Conservation (phyloP, 2,329 filamentous ascomycete species). For the Orbilia brochopaga region DNA sequence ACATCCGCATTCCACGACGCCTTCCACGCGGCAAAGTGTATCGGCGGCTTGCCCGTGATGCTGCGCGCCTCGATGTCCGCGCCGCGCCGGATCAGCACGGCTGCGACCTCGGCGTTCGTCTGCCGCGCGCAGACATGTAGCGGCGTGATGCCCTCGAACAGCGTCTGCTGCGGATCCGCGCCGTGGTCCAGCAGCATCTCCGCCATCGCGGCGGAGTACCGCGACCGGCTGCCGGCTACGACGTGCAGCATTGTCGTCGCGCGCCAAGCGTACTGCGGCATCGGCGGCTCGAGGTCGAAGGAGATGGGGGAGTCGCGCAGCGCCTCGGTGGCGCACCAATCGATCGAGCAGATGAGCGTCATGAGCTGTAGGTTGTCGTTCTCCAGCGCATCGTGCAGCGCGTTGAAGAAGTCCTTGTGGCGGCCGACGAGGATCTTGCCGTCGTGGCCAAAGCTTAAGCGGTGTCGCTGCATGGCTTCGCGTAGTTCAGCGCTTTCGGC, state of each 20-base stretch:
- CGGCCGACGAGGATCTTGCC: slow-evolving; percentile 39
- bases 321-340: slow-evolving; percentile 33
- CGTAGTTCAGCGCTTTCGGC: slow-evolving; percentile 16
- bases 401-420: slow-evolving; percentile 37
- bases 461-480: slow-evolving; percentile 29
- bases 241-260: slow-evolving; percentile 47
- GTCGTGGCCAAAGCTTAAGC: slow-evolving; percentile 40
- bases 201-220: slow-evolving; percentile 44
- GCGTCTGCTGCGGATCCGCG: slow-evolving; percentile 33
- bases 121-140: slow-evolving; percentile 48
- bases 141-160: slow-evolving; percentile 48
- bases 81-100: slow-evolving; percentile 39
- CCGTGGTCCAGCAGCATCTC: slow-evolving; percentile 45
- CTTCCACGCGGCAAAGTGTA: slow-evolving; percentile 48
- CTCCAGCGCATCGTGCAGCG: slow-evolving; percentile 26
- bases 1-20: slow-evolving; percentile 49
- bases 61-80: slow-evolving; percentile 46
- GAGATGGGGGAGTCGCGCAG: slow-evolving; percentile 37
- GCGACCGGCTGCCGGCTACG: slow-evolving; percentile 39
- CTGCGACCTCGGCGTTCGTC: slow-evolving; percentile 43
- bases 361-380: slow-evolving; percentile 39
- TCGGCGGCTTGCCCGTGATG: slow-evolving; percentile 46
- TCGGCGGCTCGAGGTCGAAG: slow-evolving; percentile 45
- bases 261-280: slow-evolving; percentile 48
- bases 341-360: slow-evolving; percentile 43